Evolutionary conservation across 2,329 filamentous ascomycete species (phyloP).

Genomic region (Dothideomycetes sp.): DNA sequence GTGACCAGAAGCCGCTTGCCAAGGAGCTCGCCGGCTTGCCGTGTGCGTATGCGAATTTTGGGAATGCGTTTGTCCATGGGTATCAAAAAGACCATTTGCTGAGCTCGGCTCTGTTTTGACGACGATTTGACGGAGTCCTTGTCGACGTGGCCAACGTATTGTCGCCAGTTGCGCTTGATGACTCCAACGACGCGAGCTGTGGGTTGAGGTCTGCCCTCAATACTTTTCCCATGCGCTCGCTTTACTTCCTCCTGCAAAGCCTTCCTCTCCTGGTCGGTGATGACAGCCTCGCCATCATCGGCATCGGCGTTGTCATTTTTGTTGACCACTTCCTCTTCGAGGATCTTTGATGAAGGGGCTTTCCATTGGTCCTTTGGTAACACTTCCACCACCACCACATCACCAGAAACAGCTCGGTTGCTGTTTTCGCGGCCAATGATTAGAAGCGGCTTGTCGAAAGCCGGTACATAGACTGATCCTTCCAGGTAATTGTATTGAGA

Average conservation of each 20-base stretch:
- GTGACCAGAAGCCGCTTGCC: slow-evolving; percentile 88
- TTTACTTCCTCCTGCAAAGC: slow-evolving; percentile 87
- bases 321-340: slow-evolving; percentile 85
- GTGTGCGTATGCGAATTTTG: slow-evolving; percentile 85
- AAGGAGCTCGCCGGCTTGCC: slow-evolving; percentile 77
- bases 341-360: slow-evolving; percentile 84
- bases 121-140: slow-evolving; percentile 68
- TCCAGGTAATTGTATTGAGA: slow-evolving; percentile 98
- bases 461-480: slow-evolving; percentile 77
- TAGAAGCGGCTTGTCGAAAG: slow-evolving; percentile 81
- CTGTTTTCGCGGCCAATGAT: slow-evolving; percentile 91
- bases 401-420: slow-evolving; percentile 84
- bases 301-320: slow-evolving; percentile 88
- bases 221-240: slow-evolving; percentile 64
- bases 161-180: slow-evolving; percentile 92
- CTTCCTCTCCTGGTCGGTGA: slow-evolving; percentile 77
- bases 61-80: slow-evolving; percentile 98
- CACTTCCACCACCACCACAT: slow-evolving; percentile 86
- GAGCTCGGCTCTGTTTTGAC: slow-evolving; percentile 65
- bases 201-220: slow-evolving; percentile 72
- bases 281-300: slow-evolving; percentile 60
- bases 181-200: slow-evolving; percentile 88
- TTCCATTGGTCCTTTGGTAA: slow-evolving; percentile 96
- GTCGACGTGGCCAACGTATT: slow-evolving; percentile 94
- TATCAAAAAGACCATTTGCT: slow-evolving; percentile 87